phyloP scores from a whole-genome alignment of 2,329 filamentous ascomycete species.

The Penicillium sp. region DNA sequence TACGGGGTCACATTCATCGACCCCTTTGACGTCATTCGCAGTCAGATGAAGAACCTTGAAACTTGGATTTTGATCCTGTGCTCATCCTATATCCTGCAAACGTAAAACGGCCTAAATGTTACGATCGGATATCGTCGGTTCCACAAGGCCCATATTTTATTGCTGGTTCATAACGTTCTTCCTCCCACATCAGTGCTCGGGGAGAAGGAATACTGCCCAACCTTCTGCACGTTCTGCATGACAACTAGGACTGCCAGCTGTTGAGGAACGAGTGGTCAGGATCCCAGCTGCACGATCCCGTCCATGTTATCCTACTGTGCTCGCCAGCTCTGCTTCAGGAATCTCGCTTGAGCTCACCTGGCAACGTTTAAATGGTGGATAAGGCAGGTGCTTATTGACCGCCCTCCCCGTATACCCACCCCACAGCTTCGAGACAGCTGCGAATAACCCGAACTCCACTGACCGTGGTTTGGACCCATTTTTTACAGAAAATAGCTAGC shows the following conservation, averaged over 20 bases:
- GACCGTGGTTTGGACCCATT: background rate
- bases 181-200: background rate
- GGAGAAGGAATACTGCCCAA: slow-evolving; percentile 11
- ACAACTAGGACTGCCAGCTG: background rate
- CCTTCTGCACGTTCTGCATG: background rate
- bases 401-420: slow-evolving; percentile 6
- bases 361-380: slow-evolving; percentile 1
- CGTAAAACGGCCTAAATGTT: background rate
- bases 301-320: background rate
- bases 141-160: slow-evolving; percentile 1
- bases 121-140: slow-evolving; percentile 2
- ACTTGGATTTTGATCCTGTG: background rate
- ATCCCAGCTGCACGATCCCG: background rate
- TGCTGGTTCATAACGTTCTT: background rate
- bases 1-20: slow-evolving; percentile 9
- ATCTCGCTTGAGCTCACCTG: slow-evolving; percentile 2
- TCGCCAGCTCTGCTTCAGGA: background rate
- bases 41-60: background rate
- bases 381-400: slow-evolving; percentile 7
- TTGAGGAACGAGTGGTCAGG: background rate
- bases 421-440: slow-evolving; percentile 5
- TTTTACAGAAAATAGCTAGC: background rate
- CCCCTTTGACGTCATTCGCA: slow-evolving; percentile 16
- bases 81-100: background rate
- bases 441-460: background rate